Evolutionary conservation across 768 basidiomycete species (phyloP), one percentile per base, ranked within the genome.

Genomic region (Lyophyllum shimeji): DNA sequence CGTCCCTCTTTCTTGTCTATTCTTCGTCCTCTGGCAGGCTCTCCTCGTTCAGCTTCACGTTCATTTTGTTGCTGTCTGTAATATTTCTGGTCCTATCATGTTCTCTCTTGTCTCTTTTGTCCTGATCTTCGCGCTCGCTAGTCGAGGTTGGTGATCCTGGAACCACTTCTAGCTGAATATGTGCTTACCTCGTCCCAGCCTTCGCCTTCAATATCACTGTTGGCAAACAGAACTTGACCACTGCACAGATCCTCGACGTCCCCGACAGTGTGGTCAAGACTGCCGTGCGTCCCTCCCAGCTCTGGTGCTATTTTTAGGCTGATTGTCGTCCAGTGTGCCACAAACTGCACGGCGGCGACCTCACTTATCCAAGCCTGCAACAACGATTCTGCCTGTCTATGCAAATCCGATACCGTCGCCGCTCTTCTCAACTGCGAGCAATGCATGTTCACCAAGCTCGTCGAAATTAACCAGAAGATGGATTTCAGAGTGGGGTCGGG

Each of bases 401-500:
- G 89, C 74, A 62, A 56, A 17, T 56, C 69, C 13, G 64, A 56
- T 7, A 79, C 79, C 2, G 74, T 82, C 29, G 54, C 66, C 0
- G 60, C 71, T 1, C 68, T 91, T 53, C 69, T 75, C 1, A 48
- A 63, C 31, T 88, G 88, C 70, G 80, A 91, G 67, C 82, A 85
- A 63, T 91, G 89, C 74, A 80, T 87, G 77, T 84, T 87, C 64
- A 66, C 69, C 40, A 71, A 72, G 54, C 70, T 89, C 24, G 78
- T 92, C 59, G 63, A 64, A 8, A 69, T 70, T 33, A 85, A 85
- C 64, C 65, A 74, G 53, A 74, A 67, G 21, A 69, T 75, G 54
- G 82, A 87, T 66, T 70, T 74, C 48, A 74, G 76, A 15, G 82
- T 80, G 3, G 89, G 89, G 8, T 85, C 84, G n/a, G 76, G 77